Evolutionary conservation across 164 flowering plant species (phyloP), one percentile per base, ranked within the genome.

Genomic region (Litsea cubeba): DNA sequence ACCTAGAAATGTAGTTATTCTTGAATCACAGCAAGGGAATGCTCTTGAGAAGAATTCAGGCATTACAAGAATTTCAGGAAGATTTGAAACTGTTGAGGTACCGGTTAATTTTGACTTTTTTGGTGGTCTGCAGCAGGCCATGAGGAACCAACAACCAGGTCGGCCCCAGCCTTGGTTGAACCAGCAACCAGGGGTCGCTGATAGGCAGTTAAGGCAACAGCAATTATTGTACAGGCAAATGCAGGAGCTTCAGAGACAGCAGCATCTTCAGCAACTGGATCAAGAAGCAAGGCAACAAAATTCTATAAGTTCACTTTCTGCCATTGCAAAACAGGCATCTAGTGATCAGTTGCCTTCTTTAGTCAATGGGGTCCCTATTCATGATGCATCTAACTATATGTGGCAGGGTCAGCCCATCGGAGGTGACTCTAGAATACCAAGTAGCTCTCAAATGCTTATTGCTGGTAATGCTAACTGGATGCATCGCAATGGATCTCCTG

Each of bases 201-300:
- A 89, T 67, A 81, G 85, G 78, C 85, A 83, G 76, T 71, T 84
- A 74, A 78, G 87, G 83, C 94, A 89, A 80, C 91, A 86, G 71
- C 91, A 88, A 2, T 14, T 54, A 12, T 84, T 93, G 89, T 62
- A 81, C 65, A 88, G 87, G 78, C 90, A 89, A 80, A 67, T 88
- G 76, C 91, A 90, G 80, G 92, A 87, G 65, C 74, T 89, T 79
- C 92, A 87, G 82, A 84, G 85, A 81, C 87, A 86, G 81, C 87
- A 86, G 76, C 94, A 89, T 51, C 77, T 86, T 73, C 89, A 85
- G 71, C 86, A 86, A 73, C 73, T 89, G 3, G 83, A 84, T 68
- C 81, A 78, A 67, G 85, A 85, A 75, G 76, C 76, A 40, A 87
- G 86, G 79, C 88, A 81, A 35, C 87, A 84, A 24, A 84, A 79